Evolutionary conservation across 129 eudicot genomes (phyloP).

Genomic region (Lactuca saligna): DNA sequence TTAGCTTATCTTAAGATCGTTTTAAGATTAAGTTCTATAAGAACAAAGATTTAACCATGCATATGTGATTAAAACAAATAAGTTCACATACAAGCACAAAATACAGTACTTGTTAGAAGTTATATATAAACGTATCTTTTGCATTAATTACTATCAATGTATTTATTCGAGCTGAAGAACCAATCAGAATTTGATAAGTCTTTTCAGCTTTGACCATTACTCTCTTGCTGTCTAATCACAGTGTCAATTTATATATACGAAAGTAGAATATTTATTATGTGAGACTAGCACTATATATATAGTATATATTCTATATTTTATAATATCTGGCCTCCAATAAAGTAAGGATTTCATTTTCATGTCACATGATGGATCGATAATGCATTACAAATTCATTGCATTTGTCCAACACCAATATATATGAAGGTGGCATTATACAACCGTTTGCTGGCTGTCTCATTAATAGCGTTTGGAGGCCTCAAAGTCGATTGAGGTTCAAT

Average conservation of each 20-base stretch:
- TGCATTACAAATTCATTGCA: slow-evolving; percentile 25
- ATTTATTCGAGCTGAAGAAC: background rate
- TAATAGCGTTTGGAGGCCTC: background rate
- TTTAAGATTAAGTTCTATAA: background rate
- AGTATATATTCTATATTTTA: slow-evolving; percentile 20
- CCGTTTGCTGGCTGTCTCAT: slow-evolving; percentile 5
- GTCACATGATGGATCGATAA: slow-evolving; percentile 24
- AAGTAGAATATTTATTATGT: slow-evolving; percentile 11
- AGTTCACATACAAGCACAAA: background rate
- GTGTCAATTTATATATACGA: background rate
- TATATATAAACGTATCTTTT: background rate
- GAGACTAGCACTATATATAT: slow-evolving; percentile 12
- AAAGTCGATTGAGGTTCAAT: background rate
- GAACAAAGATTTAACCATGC: background rate
- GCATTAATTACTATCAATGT: background rate
- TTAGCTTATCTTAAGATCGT: too few species aligned
- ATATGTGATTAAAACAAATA: too few species aligned
- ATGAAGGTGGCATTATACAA: slow-evolving; percentile 3
- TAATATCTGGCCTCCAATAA: slow-evolving; percentile 14
- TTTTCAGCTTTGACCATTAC: slow-evolving; percentile 8
- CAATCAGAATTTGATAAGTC: background rate
- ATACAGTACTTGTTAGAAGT: background rate
- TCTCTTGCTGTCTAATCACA: slow-evolving; percentile 26
- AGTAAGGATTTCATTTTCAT: slow-evolving; percentile 25
- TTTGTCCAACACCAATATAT: slow-evolving; percentile 6